These are phyloP conservation scores for Salix arbutifolia DNA, from an alignment of 345 rosid species.

Conservation along the genomic window DNA sequence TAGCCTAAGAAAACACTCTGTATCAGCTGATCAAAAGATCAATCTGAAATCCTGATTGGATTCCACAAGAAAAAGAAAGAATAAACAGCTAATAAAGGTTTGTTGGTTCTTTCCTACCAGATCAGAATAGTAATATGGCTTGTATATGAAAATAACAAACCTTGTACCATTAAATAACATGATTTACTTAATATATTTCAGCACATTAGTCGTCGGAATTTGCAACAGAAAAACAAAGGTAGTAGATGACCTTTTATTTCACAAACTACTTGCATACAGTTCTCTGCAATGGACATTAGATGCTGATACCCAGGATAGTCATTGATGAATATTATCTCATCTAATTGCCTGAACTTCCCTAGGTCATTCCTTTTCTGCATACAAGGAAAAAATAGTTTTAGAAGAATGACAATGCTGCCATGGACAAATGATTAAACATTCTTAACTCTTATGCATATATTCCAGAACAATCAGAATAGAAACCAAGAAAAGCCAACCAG, in stretches of 20 bases:
- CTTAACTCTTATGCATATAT: background rate
- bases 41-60: background rate
- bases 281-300: conserved; percentile 55
- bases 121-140: background rate
- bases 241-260: conserved; percentile 62
- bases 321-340: conserved; percentile 66
- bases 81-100: background rate
- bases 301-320: conserved; percentile 70
- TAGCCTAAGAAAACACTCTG: background rate
- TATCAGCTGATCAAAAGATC: background rate
- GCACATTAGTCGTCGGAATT: background rate
- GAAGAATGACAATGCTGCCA: background rate
- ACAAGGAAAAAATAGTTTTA: background rate
- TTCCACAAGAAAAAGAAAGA: background rate
- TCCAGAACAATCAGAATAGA: background rate
- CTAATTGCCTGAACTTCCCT: conserved; percentile 84
- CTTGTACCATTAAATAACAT: background rate
- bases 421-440: background rate
- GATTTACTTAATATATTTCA: background rate
- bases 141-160: background rate
- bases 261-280: conserved; percentile 75
- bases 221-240: conserved; percentile 8
- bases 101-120: background rate
- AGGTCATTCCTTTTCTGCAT: conserved; percentile 73
- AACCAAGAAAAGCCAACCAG: background rate